phyloP scores from a whole-genome alignment of 768 basidiomycete genomes.

The Tricholoma sp. region DNA sequence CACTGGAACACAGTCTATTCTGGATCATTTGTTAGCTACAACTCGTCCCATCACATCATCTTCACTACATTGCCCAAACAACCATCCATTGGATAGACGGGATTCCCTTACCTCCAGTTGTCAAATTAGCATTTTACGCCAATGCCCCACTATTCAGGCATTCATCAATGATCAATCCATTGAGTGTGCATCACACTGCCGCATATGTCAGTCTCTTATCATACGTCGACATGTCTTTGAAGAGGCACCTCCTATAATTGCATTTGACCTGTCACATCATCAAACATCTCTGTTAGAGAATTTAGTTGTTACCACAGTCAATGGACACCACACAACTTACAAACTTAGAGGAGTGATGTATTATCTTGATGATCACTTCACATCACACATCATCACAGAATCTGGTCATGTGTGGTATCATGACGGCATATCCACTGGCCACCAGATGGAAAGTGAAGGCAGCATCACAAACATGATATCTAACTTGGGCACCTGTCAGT shows the following conservation, averaged over 20 bases:
- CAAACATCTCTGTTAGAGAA: slow-evolving; percentile 3
- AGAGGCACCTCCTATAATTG: slow-evolving; percentile 2
- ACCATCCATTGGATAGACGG: background rate
- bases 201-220: background rate
- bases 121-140: background rate
- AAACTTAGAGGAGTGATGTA: slow-evolving; percentile 16
- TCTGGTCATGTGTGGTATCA: slow-evolving; percentile 17
- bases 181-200: background rate
- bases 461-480: background rate
- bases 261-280: slow-evolving; percentile 3
- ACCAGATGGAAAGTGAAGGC: background rate
- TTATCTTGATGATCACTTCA: slow-evolving; percentile 16
- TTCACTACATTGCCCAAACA: background rate
- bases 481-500: no score
- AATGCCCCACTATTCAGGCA: background rate
- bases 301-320: background rate
- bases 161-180: background rate
- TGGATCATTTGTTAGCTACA: background rate
- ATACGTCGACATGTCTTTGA: background rate
- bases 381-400: slow-evolving; percentile 9
- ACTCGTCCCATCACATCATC: background rate
- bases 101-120: background rate
- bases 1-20: background rate
- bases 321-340: background rate
- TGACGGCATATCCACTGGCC: slow-evolving; percentile 16